Conservation (phyloP, 139 green algal genomes). For the Astrephomene gubernaculifera region DNA sequence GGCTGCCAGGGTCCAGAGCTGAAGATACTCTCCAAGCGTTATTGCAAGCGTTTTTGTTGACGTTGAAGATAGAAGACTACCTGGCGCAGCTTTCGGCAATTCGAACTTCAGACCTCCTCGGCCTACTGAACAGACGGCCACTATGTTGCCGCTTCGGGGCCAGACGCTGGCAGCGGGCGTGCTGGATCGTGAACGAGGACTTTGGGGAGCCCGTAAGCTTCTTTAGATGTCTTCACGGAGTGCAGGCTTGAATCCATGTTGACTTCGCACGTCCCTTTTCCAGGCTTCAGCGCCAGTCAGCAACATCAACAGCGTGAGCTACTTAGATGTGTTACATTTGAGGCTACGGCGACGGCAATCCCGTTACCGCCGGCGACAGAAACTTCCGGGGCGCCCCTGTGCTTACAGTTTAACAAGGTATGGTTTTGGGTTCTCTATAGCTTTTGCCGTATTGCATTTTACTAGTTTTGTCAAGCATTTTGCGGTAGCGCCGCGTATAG, state of each 20-base stretch:
- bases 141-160: background rate
- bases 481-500: too few relatives aligned
- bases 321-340: background rate
- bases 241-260: background rate
- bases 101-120: too few relatives aligned
- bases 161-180: background rate
- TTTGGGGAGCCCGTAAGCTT: background rate
- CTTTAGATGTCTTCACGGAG: background rate
- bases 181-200: background rate
- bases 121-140: too few relatives aligned
- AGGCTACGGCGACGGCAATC: background rate
- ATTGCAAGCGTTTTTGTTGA: too few relatives aligned
- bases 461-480: too few relatives aligned
- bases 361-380: background rate
- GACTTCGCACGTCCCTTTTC: background rate
- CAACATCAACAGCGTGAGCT: background rate
- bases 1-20: too few relatives aligned
- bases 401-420: conserved; percentile 20
- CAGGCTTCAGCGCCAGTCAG: background rate
- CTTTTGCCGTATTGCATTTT: background rate
- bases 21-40: too few relatives aligned
- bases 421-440: background rate
- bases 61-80: too few relatives aligned
- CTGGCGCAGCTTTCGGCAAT: too few relatives aligned
- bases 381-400: background rate